Evolutionary conservation across 2,329 filamentous ascomycete species (phyloP).

Genomic region (Hypoxylon sp.): DNA sequence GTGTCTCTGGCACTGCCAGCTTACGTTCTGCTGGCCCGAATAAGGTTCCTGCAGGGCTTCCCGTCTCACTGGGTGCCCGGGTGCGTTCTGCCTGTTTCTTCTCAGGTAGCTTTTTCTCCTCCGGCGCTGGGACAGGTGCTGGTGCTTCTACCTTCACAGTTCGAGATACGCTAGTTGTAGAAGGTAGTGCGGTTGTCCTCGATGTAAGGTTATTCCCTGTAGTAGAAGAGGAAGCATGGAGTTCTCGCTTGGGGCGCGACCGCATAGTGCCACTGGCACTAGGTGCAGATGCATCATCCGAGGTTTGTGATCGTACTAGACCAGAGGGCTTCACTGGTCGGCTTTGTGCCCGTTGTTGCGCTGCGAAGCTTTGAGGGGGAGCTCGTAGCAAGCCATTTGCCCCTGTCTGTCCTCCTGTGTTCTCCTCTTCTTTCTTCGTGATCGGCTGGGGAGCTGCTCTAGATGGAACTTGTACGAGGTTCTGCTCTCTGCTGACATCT

Average conservation of each 20-base stretch:
- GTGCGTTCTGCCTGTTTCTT: conserved; percentile 32
- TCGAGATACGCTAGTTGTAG: conserved; percentile 25
- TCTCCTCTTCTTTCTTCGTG: conserved; percentile 53
- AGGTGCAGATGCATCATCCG: conserved; percentile 50
- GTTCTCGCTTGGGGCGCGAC: conserved; percentile 48
- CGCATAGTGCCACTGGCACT: conserved; percentile 50
- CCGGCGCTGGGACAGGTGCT: conserved; percentile 10
- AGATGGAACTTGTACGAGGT: conserved; percentile 51
- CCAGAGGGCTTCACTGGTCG: conserved; percentile 55
- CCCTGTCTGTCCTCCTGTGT: conserved; percentile 51
- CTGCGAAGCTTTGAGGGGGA: conserved; percentile 74
- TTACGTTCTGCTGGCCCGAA: conserved; percentile 68
- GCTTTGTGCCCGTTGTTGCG: conserved; percentile 72
- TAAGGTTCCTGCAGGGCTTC: conserved; percentile 59
- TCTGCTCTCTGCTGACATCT: conserved; percentile 69
- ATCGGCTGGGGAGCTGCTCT: conserved; percentile 52
- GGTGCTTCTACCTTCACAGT: conserved; percentile 16
- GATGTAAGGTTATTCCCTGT: conserved; percentile 44
- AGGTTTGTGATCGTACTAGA: conserved; percentile 50
- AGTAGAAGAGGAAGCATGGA: conserved; percentile 47
- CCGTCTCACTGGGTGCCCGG: conserved; percentile 40
- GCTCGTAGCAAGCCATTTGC: conserved; percentile 62
- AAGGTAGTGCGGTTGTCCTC: conserved; percentile 36
- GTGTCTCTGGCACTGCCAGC: conserved; percentile 63
- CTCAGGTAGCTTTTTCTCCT: conserved; percentile 23